phyloP scores from a whole-genome alignment of 768 basidiomycete species.

The Pleurotus giganteus region DNA sequence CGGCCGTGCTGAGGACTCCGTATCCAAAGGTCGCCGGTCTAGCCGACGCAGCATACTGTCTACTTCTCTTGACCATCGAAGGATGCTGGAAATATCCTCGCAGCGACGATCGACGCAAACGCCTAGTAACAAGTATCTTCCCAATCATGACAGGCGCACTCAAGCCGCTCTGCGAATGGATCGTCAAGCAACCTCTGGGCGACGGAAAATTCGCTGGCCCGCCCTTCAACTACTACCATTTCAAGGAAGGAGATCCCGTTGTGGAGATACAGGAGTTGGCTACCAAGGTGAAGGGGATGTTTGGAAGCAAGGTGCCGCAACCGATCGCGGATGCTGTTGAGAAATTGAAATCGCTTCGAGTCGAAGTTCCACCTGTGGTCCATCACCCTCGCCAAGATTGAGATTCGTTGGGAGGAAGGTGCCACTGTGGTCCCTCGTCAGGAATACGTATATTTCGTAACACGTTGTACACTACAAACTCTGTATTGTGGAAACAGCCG shows the following conservation, averaged over 20 bases:
- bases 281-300: neutral
- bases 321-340: neutral
- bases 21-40: slow-evolving; percentile 19
- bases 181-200: slow-evolving; percentile 20
- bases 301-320: neutral
- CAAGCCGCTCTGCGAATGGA: slow-evolving; percentile 22
- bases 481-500: too few relatives aligned
- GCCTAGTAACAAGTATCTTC: slow-evolving; percentile 21
- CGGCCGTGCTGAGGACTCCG: neutral
- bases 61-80: slow-evolving; percentile 22
- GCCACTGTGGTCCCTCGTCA: too few relatives aligned
- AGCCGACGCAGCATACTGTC: slow-evolving; percentile 24
- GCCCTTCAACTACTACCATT: slow-evolving; percentile 22
- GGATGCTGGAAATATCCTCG: slow-evolving; percentile 19
- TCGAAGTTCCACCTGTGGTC: neutral
- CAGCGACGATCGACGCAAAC: slow-evolving; percentile 7
- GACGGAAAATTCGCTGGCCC: slow-evolving; percentile 20
- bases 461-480: too few relatives aligned
- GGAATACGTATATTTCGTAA: too few relatives aligned
- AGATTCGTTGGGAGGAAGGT: too few relatives aligned
- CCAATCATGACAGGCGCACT: slow-evolving; percentile 24
- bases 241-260: neutral
- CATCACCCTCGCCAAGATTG: neutral
- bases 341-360: neutral
- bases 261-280: neutral